A percentile compares a stretch with the other conserved stretches of the same genome.
Evolutionary conservation across 2,329 filamentous ascomycete species (phyloP).

Genomic region (Arachnopeziza araneosa): DNA sequence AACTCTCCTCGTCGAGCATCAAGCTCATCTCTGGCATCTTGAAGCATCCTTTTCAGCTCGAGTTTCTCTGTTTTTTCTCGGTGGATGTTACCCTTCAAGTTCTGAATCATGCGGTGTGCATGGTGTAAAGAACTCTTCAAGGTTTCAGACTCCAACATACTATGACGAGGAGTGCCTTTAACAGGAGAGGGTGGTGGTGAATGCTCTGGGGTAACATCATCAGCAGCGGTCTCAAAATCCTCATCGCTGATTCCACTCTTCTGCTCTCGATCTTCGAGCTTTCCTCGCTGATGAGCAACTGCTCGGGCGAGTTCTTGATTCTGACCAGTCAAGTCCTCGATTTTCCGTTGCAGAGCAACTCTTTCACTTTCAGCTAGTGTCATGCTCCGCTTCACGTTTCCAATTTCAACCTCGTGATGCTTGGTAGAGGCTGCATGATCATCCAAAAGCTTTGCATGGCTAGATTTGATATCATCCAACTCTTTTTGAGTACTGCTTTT

Average conservation of each 20-base stretch:
- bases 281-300: slow-evolving; percentile 66
- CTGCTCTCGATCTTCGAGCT: slow-evolving; percentile 59
- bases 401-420: slow-evolving; percentile 83
- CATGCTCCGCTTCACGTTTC: slow-evolving; percentile 74
- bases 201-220: slow-evolving; percentile 75
- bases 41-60: slow-evolving; percentile 88
- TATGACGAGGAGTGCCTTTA: slow-evolving; percentile 86
- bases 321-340: slow-evolving; percentile 82
- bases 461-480: slow-evolving; percentile 81
- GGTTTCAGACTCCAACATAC: slow-evolving; percentile 90
- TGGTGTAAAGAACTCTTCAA: slow-evolving; percentile 91
- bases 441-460: slow-evolving; percentile 71
- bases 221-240: slow-evolving; percentile 57
- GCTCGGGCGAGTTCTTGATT: slow-evolving; percentile 88
- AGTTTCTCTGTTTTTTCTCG: slow-evolving; percentile 98
- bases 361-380: slow-evolving; percentile 74
- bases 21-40: slow-evolving; percentile 89
- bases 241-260: slow-evolving; percentile 55
- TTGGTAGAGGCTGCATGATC: slow-evolving; percentile 74
- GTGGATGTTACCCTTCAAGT: slow-evolving; percentile 88
- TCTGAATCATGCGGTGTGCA: slow-evolving; percentile 94
- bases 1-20: slow-evolving; percentile 56
- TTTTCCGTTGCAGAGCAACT: slow-evolving; percentile 70
- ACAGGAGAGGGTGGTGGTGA: slow-evolving; percentile 86
- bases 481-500: slow-evolving; percentile 78